Evolutionary conservation across 805 yeast species (phyloP), one percentile per base, ranked within the genome.

Genomic region (Saturnispora silvae): DNA sequence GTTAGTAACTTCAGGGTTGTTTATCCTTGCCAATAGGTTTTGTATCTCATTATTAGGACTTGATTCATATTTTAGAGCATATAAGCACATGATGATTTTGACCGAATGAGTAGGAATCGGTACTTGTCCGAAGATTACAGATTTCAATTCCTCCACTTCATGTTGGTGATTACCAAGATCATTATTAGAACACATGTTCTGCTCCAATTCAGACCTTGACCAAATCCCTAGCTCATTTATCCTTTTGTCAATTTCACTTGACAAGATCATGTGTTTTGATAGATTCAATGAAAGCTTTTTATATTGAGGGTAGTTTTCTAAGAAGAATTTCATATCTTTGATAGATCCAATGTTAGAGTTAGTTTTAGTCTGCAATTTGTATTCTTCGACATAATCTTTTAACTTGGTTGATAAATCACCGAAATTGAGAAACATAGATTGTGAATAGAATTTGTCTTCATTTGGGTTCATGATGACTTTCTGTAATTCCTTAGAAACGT

Each of bases 281-380:
- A 92, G 85, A 54, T 87, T 89, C 24, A 84, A 77, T 9, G 94
- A 81, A 24, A 89, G 64, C 52, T 82, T 85, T 47, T 85, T 79
- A 56, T 83, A 87, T 54, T 92, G 98, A 1, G 99, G 99, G 51
- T 81, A 86, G 44, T 84, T 84, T 41, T 87, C 95, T 40, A 92
- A 76, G 50, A 89, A 83, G 48, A 77, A 75, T 57, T 89, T 92
- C 75, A 92, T 81, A 51, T 92, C 98, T 15, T 82, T 76, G 32
- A 92, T 75, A 26, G 92, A 77, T 45, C 77, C 77, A 44, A 89
- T 69, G 43, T 77, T 75, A 33, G 74, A 74, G 36, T 77, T 74
- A 16, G 79, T 71, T 49, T 86, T 81, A 1, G 96, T 82, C 51
- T 81, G 82, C 16, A 65, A 55, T 52, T 85, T 89, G 58, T 86